Conservation (phyloP, 2,329 filamentous ascomycete species). For the Zymoseptoria passerinii region DNA sequence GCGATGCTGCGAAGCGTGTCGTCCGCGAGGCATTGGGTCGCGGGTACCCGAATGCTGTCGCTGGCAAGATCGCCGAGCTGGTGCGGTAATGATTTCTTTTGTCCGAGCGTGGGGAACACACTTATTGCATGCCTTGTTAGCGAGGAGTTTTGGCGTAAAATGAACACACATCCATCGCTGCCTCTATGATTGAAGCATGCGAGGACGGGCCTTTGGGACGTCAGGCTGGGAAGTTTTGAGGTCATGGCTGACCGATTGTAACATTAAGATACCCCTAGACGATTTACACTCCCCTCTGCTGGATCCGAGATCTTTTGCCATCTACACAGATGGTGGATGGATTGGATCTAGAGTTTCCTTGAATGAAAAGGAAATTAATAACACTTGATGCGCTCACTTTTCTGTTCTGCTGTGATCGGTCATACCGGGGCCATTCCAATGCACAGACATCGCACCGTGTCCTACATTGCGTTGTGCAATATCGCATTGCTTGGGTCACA, state of each 20-base stretch:
- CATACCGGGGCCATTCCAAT: not conserved
- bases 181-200: not conserved
- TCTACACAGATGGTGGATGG: not conserved
- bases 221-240: not conserved
- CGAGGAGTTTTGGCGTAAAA: conserved; percentile 9
- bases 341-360: conserved; percentile 11
- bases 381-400: not conserved
- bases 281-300: conserved; percentile 16
- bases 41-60: conserved; percentile 84
- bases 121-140: conserved; percentile 5
- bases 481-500: not conserved
- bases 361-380: conserved; percentile 12
- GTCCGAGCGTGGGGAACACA: conserved; percentile 2
- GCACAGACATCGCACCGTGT: not conserved
- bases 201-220: not conserved
- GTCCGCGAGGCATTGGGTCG: conserved; percentile 85
- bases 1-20: conserved; percentile 64
- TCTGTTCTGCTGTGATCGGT: too few relatives aligned
- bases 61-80: conserved; percentile 87
- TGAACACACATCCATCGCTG: not conserved
- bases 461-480: too few relatives aligned
- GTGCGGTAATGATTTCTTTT: conserved; percentile 38
- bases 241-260: conserved; percentile 6
- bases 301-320: conserved; percentile 5
- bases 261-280: conserved; percentile 14